These are phyloP conservation scores for Chytriomyces sp. DNA, from an alignment of 192 early-diverging fungal genomes.

Conservation along the genomic window DNA sequence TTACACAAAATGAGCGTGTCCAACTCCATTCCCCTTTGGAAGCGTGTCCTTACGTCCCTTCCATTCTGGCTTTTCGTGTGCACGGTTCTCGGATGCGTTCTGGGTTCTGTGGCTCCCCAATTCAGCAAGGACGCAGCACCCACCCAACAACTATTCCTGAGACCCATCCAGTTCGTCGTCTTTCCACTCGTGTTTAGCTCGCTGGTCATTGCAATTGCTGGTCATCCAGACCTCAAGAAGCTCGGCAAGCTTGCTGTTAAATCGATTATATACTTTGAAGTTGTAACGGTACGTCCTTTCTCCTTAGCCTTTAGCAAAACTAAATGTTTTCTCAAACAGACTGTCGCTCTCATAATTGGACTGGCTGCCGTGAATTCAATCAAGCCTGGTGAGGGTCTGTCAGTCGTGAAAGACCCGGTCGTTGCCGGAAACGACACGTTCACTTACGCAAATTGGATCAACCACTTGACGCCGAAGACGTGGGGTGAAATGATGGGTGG, in stretches of 20 bases:
- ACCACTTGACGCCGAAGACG: constrained; percentile 60
- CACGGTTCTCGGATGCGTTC: constrained; percentile 30
- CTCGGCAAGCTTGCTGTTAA: constrained; percentile 69
- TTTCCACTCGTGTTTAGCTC: constrained; percentile 74
- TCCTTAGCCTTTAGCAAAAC: background rate
- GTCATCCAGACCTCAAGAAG: constrained; percentile 66
- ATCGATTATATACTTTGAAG: constrained; percentile 69
- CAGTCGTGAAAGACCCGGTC: constrained; percentile 12
- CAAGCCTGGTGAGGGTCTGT: constrained; percentile 58
- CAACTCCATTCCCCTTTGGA: background rate
- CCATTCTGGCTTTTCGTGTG: constrained; percentile 14
- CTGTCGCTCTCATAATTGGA: constrained; percentile 65
- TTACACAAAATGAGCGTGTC: background rate
- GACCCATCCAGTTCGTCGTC: constrained; percentile 46
- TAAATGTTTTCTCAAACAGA: background rate
- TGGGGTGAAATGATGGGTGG: constrained; percentile 56
- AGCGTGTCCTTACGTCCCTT: background rate
- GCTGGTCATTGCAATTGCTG: constrained; percentile 73
- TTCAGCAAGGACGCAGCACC: constrained; percentile 38
- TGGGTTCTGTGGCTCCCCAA: constrained; percentile 27
- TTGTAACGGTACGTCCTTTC: constrained; percentile 30
- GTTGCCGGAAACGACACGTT: constrained; percentile 28
- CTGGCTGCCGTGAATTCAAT: constrained; percentile 63
- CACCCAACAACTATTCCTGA: constrained; percentile 38
- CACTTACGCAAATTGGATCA: constrained; percentile 58